Base-by-base conservation (phyloP, 1,139 yeast genomes). In the Pichia sp. region DNA sequence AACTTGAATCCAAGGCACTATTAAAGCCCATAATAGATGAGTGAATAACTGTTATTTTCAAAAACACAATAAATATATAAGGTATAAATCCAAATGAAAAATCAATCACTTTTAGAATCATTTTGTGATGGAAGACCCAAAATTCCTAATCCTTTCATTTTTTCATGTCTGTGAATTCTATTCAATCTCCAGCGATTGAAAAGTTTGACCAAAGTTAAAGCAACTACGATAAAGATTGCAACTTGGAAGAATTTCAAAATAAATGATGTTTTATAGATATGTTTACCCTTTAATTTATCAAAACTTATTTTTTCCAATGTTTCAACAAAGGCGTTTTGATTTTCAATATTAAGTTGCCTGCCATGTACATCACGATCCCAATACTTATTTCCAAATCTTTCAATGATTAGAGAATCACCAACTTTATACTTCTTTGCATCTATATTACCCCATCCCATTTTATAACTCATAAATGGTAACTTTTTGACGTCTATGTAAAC, bases 401-500 rank as follows among this genome's bases (percentile, higher is more conserved):
- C 70, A 12, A 74, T 56, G 1, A 76, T 52, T 0, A 75, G 45
- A 0, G 68, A 66, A 54, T 74, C 76, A 7, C 89, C 90, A 5
- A 67, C 63, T 15, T 64, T 53, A 48, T 69, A 72, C 0, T 63
- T 48, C 3, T 46, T 49, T 15, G 62, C 55, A 6, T 68, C 61
- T 43, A 72, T 57, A 41, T 70, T 59, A 16, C 69, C 68, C 74
- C 82, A 72, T 0, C 78, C 79, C 15, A 66, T 53, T 7, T 24
- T 3, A 2, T 62, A 56, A 2, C 60, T 51, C 12, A 77, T 61
- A 11, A 72, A 55, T 1, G 65, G 58, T 39, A 69, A 58, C 27
- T 68, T 66, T 1, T 71, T 61, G n/a, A 78, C 51, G 59, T 84
- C 87, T 16, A 82, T 55, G 55, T 71, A 81, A 1, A 80, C 75